phyloP scores from a whole-genome alignment of 768 basidiomycete species.

The Ramaria sp. region DNA sequence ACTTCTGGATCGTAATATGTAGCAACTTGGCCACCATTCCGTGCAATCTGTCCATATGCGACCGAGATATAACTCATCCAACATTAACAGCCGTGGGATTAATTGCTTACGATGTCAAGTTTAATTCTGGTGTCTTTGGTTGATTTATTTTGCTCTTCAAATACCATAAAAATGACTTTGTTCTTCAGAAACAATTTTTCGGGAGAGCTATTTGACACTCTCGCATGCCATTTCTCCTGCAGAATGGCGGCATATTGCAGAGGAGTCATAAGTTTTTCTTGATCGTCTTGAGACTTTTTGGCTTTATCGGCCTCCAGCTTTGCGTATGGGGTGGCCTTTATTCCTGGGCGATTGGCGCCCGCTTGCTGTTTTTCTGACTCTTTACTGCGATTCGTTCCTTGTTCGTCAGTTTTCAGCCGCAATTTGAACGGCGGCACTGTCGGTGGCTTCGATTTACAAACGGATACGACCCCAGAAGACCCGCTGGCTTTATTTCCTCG shows the following conservation, averaged over 20 bases:
- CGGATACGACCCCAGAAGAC: too few relatives aligned
- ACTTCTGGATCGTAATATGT: conserved; percentile 42
- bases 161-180: conserved; percentile 46
- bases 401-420: background rate
- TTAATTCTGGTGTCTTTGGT: conserved; percentile 38
- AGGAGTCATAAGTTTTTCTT: conserved; percentile 33
- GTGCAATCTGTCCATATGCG: conserved; percentile 39
- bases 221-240: conserved; percentile 29
- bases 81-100: background rate
- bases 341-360: background rate
- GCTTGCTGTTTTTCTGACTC: background rate
- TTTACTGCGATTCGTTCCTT: background rate
- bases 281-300: conserved; percentile 19
- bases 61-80: background rate
- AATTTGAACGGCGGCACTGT: background rate
- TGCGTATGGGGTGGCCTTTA: background rate
- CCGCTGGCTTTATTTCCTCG: too few relatives aligned
- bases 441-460: too few relatives aligned
- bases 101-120: conserved; percentile 52
- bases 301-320: conserved; percentile 11
- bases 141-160: conserved; percentile 47
- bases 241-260: conserved; percentile 36
- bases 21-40: conserved; percentile 50
- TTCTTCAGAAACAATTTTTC: conserved; percentile 34
- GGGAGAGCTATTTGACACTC: conserved; percentile 14